Percentiles rank a stretch among this genome's conserved stretches.
Conservation (phyloP, 352 stramenopile genomes). For the Phytophthora citrophthora region DNA sequence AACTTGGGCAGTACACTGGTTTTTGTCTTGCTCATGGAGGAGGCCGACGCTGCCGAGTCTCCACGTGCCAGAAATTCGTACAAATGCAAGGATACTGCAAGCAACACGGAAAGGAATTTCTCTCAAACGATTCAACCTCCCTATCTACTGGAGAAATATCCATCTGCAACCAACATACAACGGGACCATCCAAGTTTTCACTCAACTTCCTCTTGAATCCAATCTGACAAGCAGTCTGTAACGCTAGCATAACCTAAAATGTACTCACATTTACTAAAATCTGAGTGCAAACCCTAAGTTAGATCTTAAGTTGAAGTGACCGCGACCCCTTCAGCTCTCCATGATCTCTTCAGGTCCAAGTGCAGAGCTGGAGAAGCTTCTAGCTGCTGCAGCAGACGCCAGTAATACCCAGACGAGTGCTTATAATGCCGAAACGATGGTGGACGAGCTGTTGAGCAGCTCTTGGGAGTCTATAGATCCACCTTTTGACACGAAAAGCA, state of each 20-base stretch:
- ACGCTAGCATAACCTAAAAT: too few relatives aligned
- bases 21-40: constrained; percentile 77
- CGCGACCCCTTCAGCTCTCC: not conserved
- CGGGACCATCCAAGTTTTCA: not conserved
- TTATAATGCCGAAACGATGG: constrained; percentile 78
- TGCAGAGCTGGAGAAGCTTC: constrained; percentile 67
- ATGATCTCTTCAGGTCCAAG: constrained; percentile 30
- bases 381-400: constrained; percentile 17
- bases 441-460: constrained; percentile 76
- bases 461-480: constrained; percentile 47
- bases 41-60: constrained; percentile 60
- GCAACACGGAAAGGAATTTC: constrained; percentile 52
- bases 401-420: not conserved
- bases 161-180: not conserved
- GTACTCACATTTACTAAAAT: too few relatives aligned
- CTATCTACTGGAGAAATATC: not conserved
- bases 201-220: constrained; percentile 21
- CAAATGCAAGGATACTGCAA: constrained; percentile 80
- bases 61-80: constrained; percentile 76
- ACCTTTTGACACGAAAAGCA: constrained; percentile 11
- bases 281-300: not conserved
- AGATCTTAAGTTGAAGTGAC: too few relatives aligned
- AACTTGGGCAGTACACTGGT: constrained; percentile 70
- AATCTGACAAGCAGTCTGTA: too few relatives aligned
- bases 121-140: constrained; percentile 1